A percentile compares a stretch with the other conserved stretches of the same genome.
Conservation (phyloP, 2,329 filamentous ascomycete genomes). For the Neophaeococcomyces mojaviensis region DNA sequence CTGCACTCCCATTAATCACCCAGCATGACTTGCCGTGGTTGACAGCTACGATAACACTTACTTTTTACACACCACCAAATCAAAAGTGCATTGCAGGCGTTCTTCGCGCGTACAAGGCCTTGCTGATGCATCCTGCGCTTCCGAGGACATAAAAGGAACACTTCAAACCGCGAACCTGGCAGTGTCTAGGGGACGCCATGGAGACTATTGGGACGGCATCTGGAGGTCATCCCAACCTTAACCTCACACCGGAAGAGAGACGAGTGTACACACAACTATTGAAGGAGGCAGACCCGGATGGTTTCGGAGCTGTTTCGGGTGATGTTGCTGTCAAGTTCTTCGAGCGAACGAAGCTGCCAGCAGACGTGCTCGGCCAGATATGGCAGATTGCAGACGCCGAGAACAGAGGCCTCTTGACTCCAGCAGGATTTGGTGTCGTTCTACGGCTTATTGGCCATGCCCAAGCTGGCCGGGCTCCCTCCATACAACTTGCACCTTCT, state of each 20-base stretch:
- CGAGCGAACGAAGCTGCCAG: conserved; percentile 84
- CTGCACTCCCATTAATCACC: background rate
- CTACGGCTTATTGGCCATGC: conserved; percentile 91
- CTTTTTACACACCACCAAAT: too few relatives aligned
- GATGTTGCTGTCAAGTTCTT: conserved; percentile 97
- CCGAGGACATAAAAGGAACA: background rate
- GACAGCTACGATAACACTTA: too few relatives aligned
- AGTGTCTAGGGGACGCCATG: background rate
- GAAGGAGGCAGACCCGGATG: conserved; percentile 83
- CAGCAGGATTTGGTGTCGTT: conserved; percentile 86
- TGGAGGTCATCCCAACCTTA: conserved; percentile 57
- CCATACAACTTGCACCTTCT: conserved; percentile 71
- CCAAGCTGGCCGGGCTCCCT: conserved; percentile 77
- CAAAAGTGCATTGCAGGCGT: too few relatives aligned
- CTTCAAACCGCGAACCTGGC: background rate
- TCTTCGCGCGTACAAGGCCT: background rate
- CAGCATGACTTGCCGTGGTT: too few relatives aligned
- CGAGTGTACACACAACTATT: conserved; percentile 89
- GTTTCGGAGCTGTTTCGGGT: conserved; percentile 86
- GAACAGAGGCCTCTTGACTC: conserved; percentile 88
- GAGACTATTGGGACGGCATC: conserved; percentile 16
- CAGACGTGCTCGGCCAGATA: conserved; percentile 85
- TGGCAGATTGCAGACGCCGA: conserved; percentile 98
- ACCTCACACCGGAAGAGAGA: conserved; percentile 87
- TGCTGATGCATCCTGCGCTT: background rate